Base-by-base conservation (phyloP, 2,329 filamentous ascomycete genomes). In the Coniella vitis region DNA sequence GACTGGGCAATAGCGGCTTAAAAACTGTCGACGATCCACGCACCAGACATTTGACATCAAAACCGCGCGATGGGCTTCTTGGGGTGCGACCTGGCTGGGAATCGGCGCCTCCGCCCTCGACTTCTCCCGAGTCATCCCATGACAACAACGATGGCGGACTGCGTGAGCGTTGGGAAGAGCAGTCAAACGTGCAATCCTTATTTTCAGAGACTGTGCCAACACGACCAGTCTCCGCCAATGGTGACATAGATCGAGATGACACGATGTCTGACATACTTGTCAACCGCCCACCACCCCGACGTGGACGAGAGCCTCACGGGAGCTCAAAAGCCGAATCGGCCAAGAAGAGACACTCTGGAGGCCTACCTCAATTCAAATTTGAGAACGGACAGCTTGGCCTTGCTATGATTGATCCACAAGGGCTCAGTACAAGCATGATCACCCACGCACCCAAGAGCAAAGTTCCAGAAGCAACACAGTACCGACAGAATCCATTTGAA, bases 81-180 rank as follows among this genome's bases (percentile, higher is more conserved):
- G 39, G 21, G 14, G 38, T 25, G 20, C 17, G 4, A 10, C 25
- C 21, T 17, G 47, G 47, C 8, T 53, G 51, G 51, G 47, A 47
- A n/a, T 34, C 44, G 8, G 36, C 34, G 20, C 25, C 48, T 16
- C 45, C 45, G 9, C 5, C 20, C 7, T 34, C 45, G 29, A 13
- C 25, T 2, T 17, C 14, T 7, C 7, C 37, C 34, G 21, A 47
- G 4, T 4, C n/a, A 7, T 39, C 47, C 10, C 47, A 31, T 5
- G 29, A 35, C 17, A 38, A 41, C 14, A 41, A 45, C n/a, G 44
- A 35, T 21, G 49, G 38, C 12, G 49, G 45, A 17, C 39, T 54
- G 16, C 38, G 39, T 21, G 49, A 52, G 41, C 42, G 38, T 21
- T 54, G 52, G 52, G 52, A 54, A 10, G 49, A 54, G 22, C 52